phyloP scores from a whole-genome alignment of 2,329 filamentous ascomycete genomes.

The Taxawa tesnikishii region DNA sequence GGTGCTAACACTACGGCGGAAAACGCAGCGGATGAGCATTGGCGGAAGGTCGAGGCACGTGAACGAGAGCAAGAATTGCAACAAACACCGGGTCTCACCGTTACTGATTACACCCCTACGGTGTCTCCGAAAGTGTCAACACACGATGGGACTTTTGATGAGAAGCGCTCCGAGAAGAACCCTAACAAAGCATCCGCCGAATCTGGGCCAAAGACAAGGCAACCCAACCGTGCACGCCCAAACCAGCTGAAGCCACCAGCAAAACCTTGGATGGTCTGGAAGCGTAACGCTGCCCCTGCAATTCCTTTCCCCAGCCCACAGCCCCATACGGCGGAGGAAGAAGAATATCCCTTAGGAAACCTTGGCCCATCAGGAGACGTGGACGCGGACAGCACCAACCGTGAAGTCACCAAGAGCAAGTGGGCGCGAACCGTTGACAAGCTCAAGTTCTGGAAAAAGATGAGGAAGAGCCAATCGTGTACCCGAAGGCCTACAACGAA shows the following conservation, averaged over 20 bases:
- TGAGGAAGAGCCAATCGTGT: constrained; percentile 25
- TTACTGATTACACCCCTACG: no score
- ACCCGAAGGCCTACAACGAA: constrained; percentile 51
- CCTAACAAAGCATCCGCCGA: background rate
- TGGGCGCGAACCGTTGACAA: constrained; percentile 13
- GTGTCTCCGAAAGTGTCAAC: no score
- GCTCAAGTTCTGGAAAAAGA: constrained; percentile 19
- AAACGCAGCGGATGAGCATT: no score
- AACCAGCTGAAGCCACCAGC: background rate
- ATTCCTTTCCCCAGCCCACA: constrained; percentile 31
- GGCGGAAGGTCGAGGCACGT: no score
- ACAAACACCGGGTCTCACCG: no score
- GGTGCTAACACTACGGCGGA: no score
- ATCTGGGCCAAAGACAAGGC: background rate
- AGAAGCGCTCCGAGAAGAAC: no score
- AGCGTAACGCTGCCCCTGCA: constrained; percentile 9
- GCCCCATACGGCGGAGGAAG: constrained; percentile 22
- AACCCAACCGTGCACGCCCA: no score
- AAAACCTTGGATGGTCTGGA: background rate
- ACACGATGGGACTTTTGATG: no score
- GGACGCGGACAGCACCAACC: constrained; percentile 6
- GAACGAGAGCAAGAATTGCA: no score
- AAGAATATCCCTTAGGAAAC: constrained; percentile 16
- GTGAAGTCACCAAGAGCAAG: constrained; percentile 13
- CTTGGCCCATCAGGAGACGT: constrained; percentile 5